phyloP scores from a whole-genome alignment of 2,329 filamentous ascomycete species.

The Aspergillus fumigatiaffinis region DNA sequence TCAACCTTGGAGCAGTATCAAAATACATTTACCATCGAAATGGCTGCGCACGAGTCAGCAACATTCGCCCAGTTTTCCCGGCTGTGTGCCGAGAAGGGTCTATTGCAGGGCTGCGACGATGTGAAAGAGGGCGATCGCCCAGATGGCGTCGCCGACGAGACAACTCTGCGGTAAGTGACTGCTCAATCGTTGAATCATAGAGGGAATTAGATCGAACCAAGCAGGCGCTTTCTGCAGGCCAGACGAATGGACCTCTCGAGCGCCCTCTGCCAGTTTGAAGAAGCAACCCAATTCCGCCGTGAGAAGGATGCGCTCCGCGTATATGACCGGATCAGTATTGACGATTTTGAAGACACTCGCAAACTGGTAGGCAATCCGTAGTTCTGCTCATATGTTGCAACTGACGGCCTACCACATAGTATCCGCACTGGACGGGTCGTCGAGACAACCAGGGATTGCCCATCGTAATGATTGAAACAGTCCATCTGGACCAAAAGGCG shows the following conservation, averaged over 20 bases:
- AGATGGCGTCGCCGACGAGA: constrained; percentile 16
- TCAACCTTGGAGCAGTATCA: not conserved
- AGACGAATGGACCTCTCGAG: constrained; percentile 7
- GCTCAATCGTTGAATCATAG: too few species aligned
- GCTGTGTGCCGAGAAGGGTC: constrained; percentile 3
- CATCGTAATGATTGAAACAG: constrained; percentile 17
- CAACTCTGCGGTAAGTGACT: constrained; percentile 12
- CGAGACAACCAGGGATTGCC: constrained; percentile 18
- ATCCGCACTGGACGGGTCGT: constrained; percentile 26
- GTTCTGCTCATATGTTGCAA: not conserved
- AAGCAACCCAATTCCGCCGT: constrained; percentile 10
- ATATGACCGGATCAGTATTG: constrained; percentile 15
- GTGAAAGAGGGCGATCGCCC: constrained; percentile 9
- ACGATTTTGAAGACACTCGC: constrained; percentile 18
- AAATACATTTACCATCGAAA: not conserved
- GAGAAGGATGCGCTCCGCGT: constrained; percentile 12
- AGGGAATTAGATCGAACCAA: not conserved
- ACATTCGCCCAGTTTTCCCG: not conserved
- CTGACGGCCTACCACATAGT: constrained; percentile 8
- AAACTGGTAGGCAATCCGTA: constrained; percentile 10
- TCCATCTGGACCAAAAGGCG: constrained; percentile 6
- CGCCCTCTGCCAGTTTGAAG: constrained; percentile 15
- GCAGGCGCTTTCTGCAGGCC: constrained; percentile 18
- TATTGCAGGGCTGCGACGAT: constrained; percentile 9
- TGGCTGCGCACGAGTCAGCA: not conserved